Evolutionary conservation across 164 flowering plant genomes (phyloP).

Genomic region (Nelumbo lutea): DNA sequence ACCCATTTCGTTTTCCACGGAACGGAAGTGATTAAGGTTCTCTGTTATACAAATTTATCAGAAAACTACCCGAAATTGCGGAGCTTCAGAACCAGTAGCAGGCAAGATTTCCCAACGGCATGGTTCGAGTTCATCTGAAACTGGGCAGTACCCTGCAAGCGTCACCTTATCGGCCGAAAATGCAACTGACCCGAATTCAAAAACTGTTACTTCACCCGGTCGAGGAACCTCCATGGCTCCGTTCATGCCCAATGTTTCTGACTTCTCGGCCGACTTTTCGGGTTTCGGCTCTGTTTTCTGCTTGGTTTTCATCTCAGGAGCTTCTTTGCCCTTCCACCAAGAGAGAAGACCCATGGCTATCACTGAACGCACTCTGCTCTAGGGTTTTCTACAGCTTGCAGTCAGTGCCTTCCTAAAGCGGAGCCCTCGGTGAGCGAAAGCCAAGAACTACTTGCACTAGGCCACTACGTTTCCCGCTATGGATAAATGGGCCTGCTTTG

Average conservation of each 20-base stretch:
- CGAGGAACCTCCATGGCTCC: conserved; percentile 76
- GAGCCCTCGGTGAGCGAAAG: too few relatives aligned
- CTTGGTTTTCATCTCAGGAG: conserved; percentile 13
- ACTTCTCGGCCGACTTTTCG: conserved; percentile 7
- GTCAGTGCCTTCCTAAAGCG: too few relatives aligned
- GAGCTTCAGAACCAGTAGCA: conserved; percentile 56
- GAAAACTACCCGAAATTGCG: conserved; percentile 87
- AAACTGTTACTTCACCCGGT: conserved; percentile 51
- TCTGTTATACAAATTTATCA: conserved; percentile 25
- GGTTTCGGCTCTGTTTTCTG: conserved; percentile 19
- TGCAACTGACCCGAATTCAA: conserved; percentile 85
- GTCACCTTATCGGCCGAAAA: conserved; percentile 76
- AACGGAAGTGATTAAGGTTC: neutral
- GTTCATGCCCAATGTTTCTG: conserved; percentile 57
- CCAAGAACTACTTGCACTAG: too few relatives aligned
- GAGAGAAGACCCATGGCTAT: conserved; percentile 61
- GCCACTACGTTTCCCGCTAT: too few relatives aligned
- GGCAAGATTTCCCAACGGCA: conserved; percentile 90
- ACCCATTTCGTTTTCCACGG: neutral
- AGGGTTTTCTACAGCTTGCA: conserved; percentile 14
- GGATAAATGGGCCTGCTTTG: too few relatives aligned
- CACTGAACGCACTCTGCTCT: neutral
- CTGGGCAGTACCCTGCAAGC: conserved; percentile 89
- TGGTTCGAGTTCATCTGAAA: conserved; percentile 93
- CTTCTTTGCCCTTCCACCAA: conserved; percentile 44